Evolutionary conservation across 345 rosid genomes (phyloP).

Genomic region (Citrus sp.): DNA sequence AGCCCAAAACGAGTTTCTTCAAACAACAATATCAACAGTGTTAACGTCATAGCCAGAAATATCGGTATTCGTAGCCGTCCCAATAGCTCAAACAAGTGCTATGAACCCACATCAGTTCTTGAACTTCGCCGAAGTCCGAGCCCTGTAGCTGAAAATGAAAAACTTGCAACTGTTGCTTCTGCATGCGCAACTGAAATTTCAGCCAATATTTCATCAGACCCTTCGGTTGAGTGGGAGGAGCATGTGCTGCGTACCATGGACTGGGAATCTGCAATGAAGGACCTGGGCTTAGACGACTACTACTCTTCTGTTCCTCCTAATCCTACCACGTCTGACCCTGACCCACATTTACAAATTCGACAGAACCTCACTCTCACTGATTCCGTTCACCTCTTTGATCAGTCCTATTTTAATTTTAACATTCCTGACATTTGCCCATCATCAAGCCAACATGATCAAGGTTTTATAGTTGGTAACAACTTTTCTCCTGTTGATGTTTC

Average conservation of each 20-base stretch:
- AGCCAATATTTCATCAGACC: not conserved
- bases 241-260: conserved; percentile 65
- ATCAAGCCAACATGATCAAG: conserved; percentile 22
- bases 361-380: conserved; percentile 12
- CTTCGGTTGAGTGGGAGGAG: conserved; percentile 51
- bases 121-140: conserved; percentile 59
- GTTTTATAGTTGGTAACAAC: not conserved
- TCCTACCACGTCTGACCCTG: too few species aligned
- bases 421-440: conserved; percentile 37
- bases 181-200: conserved; percentile 2
- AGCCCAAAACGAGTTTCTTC: conserved; percentile 23
- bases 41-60: not conserved
- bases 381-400: conserved; percentile 14
- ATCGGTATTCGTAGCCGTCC: conserved; percentile 7
- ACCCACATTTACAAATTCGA: conserved; percentile 13
- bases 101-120: conserved; percentile 87
- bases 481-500: conserved; percentile 16
- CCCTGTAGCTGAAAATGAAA: conserved; percentile 38
- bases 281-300: conserved; percentile 68
- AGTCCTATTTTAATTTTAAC: conserved; percentile 47
- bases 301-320: conserved; percentile 29
- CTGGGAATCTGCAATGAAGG: conserved; percentile 89
- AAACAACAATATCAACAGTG: conserved; percentile 19
- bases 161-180: conserved; percentile 16
- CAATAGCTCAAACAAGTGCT: conserved; percentile 17